Base-by-base conservation (phyloP, 306 rosid genomes). In the Cucumis hystrix region DNA sequence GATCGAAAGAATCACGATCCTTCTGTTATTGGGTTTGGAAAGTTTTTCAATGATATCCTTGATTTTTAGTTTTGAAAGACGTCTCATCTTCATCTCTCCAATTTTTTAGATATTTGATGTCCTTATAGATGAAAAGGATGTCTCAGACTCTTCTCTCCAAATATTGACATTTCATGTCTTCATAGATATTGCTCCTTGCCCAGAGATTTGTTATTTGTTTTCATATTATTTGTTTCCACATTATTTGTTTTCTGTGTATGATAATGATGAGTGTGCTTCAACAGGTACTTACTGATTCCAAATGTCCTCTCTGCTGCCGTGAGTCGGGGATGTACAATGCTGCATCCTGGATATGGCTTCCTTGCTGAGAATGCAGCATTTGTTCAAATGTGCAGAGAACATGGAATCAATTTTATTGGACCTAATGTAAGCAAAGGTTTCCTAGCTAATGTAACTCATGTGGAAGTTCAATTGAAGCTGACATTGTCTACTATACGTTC, bases 291-390 rank as follows among this genome's bases (percentile, higher is more conserved):
- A 41, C 59, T 84, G 75, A 93, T 91, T 79, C 93, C 97, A 23
- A 95, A 92, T 86, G 91, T 95, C 82, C 78, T 95, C 64, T 81
- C 97, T 65, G 99, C 99, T 83, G 99, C 99, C 60, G 77, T 77
- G 77, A 91, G 96, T 83, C 90, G 81, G 41, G 80, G 67, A 39
- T 92, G 99, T 80, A 89, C 97, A 14, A 92, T 95, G 99, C 83
- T 95, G 84, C 99, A 95, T 85, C 99, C 99, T 51, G 99, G 99
- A 81, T 95, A 95, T 84, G 99, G 99, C 79, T 92, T 95, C 83
- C 97, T 95, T 64, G 88, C 99, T 39, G 99, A 95, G 87, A 95
- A 95, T 91, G 98, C 97, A 21, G 77, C 83, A 71, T 95, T 95
- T 85, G 99, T 95, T 86, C 93, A 95, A 77, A 92, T 95, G 97